These are phyloP conservation scores for Pestalotiopsis sp. DNA, from an alignment of 2,329 filamentous ascomycete genomes.

Conservation along the genomic window DNA sequence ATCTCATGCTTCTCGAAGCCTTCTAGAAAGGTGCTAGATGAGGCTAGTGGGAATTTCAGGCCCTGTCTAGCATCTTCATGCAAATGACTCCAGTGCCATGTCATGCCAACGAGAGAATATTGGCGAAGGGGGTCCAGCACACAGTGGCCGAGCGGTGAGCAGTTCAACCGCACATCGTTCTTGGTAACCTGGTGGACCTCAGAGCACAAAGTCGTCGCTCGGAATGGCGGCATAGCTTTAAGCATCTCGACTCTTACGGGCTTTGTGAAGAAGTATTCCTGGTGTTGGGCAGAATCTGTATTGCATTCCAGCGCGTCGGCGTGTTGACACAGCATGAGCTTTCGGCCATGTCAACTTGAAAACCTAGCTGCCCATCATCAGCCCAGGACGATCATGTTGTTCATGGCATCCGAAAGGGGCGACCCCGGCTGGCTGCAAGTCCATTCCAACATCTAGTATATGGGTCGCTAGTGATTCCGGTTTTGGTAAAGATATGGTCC, in stretches of 20 bases:
- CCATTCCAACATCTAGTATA: not conserved
- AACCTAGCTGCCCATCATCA: not conserved
- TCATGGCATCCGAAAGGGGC: not conserved
- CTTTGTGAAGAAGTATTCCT: not conserved
- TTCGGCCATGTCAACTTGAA: not conserved
- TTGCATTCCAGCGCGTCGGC: not conserved
- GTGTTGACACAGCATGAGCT: not conserved
- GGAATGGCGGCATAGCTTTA: not conserved
- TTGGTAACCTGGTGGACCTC: not conserved
- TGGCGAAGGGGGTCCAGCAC: not conserved
- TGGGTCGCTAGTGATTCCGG: not conserved
- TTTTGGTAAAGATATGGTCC: not conserved
- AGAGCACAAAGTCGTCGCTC: not conserved
- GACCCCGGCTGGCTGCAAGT: not conserved
- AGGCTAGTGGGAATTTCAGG: conserved; percentile 18
- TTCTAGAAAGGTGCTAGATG: conserved; percentile 18
- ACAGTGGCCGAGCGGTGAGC: not conserved
- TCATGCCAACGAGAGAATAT: not conserved
- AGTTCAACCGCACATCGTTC: not conserved
- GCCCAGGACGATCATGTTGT: not conserved
- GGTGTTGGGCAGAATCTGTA: not conserved
- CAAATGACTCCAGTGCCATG: conserved; percentile 1
- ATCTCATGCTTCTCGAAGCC: conserved; percentile 16
- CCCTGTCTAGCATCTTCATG: conserved; percentile 13
- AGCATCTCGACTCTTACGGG: not conserved